Evolutionary conservation across 169 alveolate genomes (phyloP), one percentile per base, ranked within the genome.

Genomic region (Cyclospora cayetanensis): DNA sequence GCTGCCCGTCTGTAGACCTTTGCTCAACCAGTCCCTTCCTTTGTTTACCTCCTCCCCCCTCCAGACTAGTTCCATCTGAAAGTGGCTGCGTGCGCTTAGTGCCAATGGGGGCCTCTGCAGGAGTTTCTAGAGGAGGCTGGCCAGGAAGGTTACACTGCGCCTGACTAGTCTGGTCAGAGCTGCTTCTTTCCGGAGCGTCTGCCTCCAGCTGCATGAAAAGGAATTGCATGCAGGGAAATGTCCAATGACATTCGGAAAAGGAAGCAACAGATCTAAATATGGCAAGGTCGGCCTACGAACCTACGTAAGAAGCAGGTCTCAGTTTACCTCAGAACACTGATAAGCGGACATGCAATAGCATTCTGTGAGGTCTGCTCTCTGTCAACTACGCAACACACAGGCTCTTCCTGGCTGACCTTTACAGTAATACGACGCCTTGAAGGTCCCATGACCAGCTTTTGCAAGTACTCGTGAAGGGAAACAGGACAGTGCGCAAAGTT

Each of bases 381-480:
- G n/a, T n/a, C n/a, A n/a, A n/a, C n/a, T n/a, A n/a, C n/a, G n/a
- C n/a, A n/a, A n/a, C n/a, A n/a, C n/a, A n/a, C n/a, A n/a, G n/a
- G n/a, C n/a, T n/a, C 60, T 46, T 46, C 60, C 60, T 46, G 7
- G 15, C 86, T 9, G n/a, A 76, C 86, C 86, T 76, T 76, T 4
- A 76, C 86, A 20, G 86, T 76, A 1, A 76, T 31, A 4, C 86
- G 65, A 27, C 31, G 86, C 27, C 65, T 41, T 18, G 66, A 39
- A 4, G 60, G 66, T 50, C 66, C 86, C 0, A 39, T 4, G 65
- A 42, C 65, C 29, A 76, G 35, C 41, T 76, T 42, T 0, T 22
- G 39, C 31, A 76, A 43, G 41, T 76, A 76, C 27, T 27, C 9
- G 15, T 43, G 3, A 25, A 76, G 25, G 29, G 65, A 18, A 12